Percentiles rank a stretch among this genome's conserved stretches.
Evolutionary conservation across 139 green algal species (phyloP).

Genomic region (Chlorella sp.): DNA sequence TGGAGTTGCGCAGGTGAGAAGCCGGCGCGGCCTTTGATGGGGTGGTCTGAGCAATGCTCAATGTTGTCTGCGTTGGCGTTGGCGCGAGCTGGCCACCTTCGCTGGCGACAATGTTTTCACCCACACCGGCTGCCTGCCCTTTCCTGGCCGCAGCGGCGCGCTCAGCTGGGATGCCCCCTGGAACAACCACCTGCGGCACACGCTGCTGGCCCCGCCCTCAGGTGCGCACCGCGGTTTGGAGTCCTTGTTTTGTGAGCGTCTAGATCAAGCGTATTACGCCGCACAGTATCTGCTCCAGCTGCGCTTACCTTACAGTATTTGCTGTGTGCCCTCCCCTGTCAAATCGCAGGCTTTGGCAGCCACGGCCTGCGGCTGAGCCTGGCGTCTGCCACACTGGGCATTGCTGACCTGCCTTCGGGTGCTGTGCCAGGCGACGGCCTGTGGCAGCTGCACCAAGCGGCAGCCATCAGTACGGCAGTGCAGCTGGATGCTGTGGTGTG

Average conservation of each 20-base stretch:
- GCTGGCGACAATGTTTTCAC: too few species aligned
- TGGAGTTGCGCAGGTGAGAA: background rate
- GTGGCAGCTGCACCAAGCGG: conserved; percentile 27
- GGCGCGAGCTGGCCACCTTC: too few species aligned
- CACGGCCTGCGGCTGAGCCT: conserved; percentile 6
- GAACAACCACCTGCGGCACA: conserved; percentile 15
- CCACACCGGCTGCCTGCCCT: too few species aligned
- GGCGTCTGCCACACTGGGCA: background rate
- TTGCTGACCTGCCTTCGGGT: background rate
- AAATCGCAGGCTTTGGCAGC: conserved; percentile 8
- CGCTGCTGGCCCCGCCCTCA: conserved; percentile 10
- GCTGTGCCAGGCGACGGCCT: background rate
- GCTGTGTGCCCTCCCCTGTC: background rate
- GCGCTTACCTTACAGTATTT: too few species aligned
- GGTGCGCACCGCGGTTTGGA: too few species aligned
- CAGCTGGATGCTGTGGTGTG: background rate
- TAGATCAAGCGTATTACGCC: too few species aligned
- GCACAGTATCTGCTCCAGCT: too few species aligned
- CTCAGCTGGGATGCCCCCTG: conserved; percentile 22
- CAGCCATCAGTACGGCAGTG: background rate
- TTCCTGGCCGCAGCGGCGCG: background rate
- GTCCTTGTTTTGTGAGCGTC: too few species aligned
- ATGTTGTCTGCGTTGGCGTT: too few species aligned
- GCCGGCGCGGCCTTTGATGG: too few species aligned
- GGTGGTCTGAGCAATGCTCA: too few species aligned